Evolutionary conservation across 2,329 filamentous ascomycete genomes (phyloP), one percentile per base, ranked within the genome.

Genomic region (Epichloe amarillans): DNA sequence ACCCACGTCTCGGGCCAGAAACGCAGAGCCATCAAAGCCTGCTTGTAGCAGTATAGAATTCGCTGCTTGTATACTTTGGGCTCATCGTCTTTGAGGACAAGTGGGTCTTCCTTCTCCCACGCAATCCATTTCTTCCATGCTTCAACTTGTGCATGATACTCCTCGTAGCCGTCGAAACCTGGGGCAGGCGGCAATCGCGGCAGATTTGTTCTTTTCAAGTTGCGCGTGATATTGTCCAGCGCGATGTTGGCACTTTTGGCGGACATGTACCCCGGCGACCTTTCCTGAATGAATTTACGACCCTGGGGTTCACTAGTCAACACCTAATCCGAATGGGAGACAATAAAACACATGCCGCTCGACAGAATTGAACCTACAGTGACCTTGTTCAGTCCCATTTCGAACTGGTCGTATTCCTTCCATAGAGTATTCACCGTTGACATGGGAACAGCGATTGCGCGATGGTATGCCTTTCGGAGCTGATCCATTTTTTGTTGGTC

Each of bases 1-100:
- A 89, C 90, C 93, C 93, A 98, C 58, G 96, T 83, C 63, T 95
- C 87, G 4, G 93, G 90, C 80, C 91, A 93, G 68, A 97, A 98
- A 47, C 90, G 83, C 50, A 98, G 72, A 4, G 89, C 84, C 86
- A 96, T 95, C 45, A 95, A 71, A 4, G 91, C 88, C 65, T 96
- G 91, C 65, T 89, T 93, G 73, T 95, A 97, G 56, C 88, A 84
- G 65, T 94, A 95, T 7, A 96, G 67, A 41, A 97, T 79, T 40
- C 93, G 83, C 57, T 85, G 78, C 57, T 84, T 85, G 67, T 84
- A 93, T 6, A 79, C 76, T 49, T 81, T 77, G 3, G 78, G 73
- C 58, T 97, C 90, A 50, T 97, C 90, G 2, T 83, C 76, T 62
- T 87, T 86, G 49, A 97, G 72, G 23, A 95, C 87, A 3, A 98